phyloP scores from a whole-genome alignment of 2,329 filamentous ascomycete genomes.

The Venturia aucupariae region DNA sequence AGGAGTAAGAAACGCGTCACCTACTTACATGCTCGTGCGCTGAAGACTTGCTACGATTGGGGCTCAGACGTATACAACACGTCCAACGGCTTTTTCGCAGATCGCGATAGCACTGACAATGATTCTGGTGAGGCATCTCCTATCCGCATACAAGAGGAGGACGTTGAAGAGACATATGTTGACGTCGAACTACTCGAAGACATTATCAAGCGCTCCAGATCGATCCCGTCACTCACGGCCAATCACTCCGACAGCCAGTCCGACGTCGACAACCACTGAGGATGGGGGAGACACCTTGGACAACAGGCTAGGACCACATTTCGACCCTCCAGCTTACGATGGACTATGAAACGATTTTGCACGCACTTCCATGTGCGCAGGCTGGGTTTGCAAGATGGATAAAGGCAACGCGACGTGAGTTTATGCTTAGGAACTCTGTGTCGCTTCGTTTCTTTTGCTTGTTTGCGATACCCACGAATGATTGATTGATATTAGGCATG shows the following conservation, averaged over 20 bases:
- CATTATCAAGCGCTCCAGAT: slow-evolving; percentile 6
- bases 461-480: background rate
- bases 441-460: background rate
- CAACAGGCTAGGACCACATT: background rate
- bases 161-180: slow-evolving; percentile 31
- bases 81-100: background rate
- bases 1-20: slow-evolving; percentile 83
- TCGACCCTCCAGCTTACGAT: background rate
- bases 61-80: background rate
- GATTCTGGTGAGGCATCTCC: slow-evolving; percentile 10
- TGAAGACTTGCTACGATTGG: background rate
- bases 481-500: background rate
- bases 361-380: background rate
- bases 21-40: slow-evolving; percentile 83
- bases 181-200: slow-evolving; percentile 5
- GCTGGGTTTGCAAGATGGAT: background rate
- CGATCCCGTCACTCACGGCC: background rate
- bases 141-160: slow-evolving; percentile 32
- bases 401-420: background rate
- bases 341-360: background rate
- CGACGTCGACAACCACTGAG: background rate
- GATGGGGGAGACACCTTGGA: background rate
- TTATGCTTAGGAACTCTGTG: background rate
- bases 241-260: background rate
- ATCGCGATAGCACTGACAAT: slow-evolving; percentile 3